phyloP scores from a whole-genome alignment of 371 early-diverging fungal species.

The Haplosporangium sp. region DNA sequence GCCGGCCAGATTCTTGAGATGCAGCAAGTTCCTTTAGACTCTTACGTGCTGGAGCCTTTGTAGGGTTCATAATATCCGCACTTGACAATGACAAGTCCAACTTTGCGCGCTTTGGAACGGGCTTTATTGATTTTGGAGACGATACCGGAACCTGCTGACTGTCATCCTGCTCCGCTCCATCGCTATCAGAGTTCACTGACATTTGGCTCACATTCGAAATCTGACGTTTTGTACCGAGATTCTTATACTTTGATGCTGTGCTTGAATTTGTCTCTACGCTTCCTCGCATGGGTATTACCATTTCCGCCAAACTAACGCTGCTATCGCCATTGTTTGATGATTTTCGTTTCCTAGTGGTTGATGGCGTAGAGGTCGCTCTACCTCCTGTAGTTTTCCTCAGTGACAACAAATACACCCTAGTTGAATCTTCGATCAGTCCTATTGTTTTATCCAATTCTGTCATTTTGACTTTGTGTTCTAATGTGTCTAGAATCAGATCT shows the following conservation, averaged over 20 bases:
- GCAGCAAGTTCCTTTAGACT: conserved; percentile 18
- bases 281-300: conserved; percentile 7
- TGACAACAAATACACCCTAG: conserved; percentile 22
- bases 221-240: conserved; percentile 26
- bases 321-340: conserved; percentile 8
- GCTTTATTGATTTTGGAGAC: neutral
- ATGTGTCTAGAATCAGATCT: conserved; percentile 24
- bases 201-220: conserved; percentile 50
- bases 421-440: conserved; percentile 26
- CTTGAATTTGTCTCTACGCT: neutral
- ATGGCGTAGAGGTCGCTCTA: neutral
- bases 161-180: conserved; percentile 12
- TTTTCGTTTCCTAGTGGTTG: conserved; percentile 27
- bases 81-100: conserved; percentile 18
- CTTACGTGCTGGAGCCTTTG: conserved; percentile 11
- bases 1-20: conserved; percentile 11
- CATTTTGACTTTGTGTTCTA: conserved; percentile 40
- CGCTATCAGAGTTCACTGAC: conserved; percentile 26
- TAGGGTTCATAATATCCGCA: conserved; percentile 27
- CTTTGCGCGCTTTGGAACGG: conserved; percentile 36
- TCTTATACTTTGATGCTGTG: conserved; percentile 1
- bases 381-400: conserved; percentile 7
- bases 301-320: conserved; percentile 1
- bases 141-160: neutral
- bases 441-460: conserved; percentile 48